Evolutionary conservation across 192 early-diverging fungal genomes (phyloP).

Genomic region (Rhizophagus prolifer): DNA sequence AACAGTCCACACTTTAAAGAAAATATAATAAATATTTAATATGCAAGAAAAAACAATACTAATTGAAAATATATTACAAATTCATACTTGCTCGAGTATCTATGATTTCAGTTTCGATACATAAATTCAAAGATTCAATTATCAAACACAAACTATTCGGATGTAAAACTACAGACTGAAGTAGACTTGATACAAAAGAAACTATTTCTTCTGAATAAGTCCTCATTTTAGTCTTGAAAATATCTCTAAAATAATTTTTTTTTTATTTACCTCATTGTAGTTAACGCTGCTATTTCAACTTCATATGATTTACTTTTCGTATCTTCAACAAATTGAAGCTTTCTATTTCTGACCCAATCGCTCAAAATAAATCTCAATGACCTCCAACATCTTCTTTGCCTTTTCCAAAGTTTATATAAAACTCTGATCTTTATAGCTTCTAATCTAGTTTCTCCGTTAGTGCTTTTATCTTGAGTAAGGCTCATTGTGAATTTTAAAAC

Average conservation of each 20-base stretch:
- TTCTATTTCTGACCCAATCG: slow-evolving; percentile 51
- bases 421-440: slow-evolving; percentile 50
- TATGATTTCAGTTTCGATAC: slow-evolving; percentile 41
- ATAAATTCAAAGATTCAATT: slow-evolving; percentile 48
- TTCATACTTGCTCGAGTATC: slow-evolving; percentile 46
- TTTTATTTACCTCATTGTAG: slow-evolving; percentile 44
- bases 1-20: slow-evolving; percentile 47
- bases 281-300: slow-evolving; percentile 51
- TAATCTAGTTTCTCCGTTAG: slow-evolving; percentile 35
- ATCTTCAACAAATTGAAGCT: slow-evolving; percentile 31
- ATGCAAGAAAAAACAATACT: background rate
- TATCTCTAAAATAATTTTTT: slow-evolving; percentile 37
- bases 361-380: slow-evolving; percentile 48
- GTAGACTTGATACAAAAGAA: slow-evolving; percentile 48
- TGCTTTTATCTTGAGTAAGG: slow-evolving; percentile 35
- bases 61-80: background rate
- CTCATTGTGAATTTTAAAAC: slow-evolving; percentile 45
- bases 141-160: slow-evolving; percentile 45
- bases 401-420: slow-evolving; percentile 43
- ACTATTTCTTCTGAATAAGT: slow-evolving; percentile 50
- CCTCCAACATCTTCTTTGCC: slow-evolving; percentile 55
- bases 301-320: slow-evolving; percentile 38
- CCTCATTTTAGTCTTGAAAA: slow-evolving; percentile 42
- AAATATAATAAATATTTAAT: background rate
- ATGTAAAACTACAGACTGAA: slow-evolving; percentile 47